phyloP scores from a whole-genome alignment of 169 alveolate species.

The Babesia ovis region DNA sequence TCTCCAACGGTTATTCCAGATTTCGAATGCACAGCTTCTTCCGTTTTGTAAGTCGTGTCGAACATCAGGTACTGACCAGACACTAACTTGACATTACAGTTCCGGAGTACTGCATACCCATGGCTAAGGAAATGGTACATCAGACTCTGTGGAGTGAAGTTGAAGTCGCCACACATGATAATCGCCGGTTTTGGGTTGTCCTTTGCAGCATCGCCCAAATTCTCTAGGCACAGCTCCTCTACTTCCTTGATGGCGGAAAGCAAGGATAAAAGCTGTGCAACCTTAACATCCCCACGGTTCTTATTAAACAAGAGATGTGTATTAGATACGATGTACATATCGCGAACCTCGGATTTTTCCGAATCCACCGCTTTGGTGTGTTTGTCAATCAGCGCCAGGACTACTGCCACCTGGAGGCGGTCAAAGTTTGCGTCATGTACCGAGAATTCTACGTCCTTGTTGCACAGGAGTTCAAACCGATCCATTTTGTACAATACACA shows the following conservation, averaged over 20 bases:
- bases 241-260: conserved; percentile 60
- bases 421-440: conserved; percentile 56
- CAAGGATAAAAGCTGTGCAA: conserved; percentile 71
- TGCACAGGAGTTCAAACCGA: conserved; percentile 68
- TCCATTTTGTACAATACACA: conserved; percentile 67
- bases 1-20: conserved; percentile 65
- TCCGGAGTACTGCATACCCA: conserved; percentile 70
- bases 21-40: conserved; percentile 45
- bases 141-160: conserved; percentile 77
- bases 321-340: conserved; percentile 59
- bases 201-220: conserved; percentile 9
- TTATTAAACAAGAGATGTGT: conserved; percentile 77
- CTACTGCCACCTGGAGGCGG: conserved; percentile 74
- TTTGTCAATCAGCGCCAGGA: conserved; percentile 68
- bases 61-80: conserved; percentile 81
- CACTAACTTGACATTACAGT: conserved; percentile 58
- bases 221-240: conserved; percentile 50
- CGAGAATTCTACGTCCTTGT: conserved; percentile 63
- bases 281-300: conserved; percentile 74
- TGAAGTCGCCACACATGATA: conserved; percentile 77
- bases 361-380: conserved; percentile 3
- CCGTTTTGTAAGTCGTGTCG: conserved; percentile 61
- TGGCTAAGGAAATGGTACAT: conserved; percentile 70
- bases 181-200: conserved; percentile 56
- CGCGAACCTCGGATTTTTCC: conserved; percentile 2